A percentile compares a stretch with the other conserved stretches of the same genome.
These are phyloP conservation scores for Ochetophila trinervis DNA, from an alignment of 306 rosid species.

Conservation along the genomic window DNA sequence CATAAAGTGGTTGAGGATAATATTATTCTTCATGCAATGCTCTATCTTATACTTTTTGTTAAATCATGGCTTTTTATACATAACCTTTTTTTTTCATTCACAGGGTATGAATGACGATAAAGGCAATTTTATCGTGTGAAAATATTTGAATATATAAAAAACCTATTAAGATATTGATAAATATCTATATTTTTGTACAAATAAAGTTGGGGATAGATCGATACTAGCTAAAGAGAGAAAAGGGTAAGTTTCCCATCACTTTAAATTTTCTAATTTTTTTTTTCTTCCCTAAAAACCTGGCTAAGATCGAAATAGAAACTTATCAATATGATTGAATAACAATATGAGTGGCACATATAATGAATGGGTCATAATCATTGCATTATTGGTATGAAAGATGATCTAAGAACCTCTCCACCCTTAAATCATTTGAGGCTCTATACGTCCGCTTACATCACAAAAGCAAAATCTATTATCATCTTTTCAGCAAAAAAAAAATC, in stretches of 20 bases:
- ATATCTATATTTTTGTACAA: no score
- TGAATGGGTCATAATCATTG: conserved; percentile 8
- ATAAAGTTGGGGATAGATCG: no score
- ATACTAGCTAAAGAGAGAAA: background rate
- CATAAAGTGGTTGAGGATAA: no score
- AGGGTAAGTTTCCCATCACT: conserved; percentile 7
- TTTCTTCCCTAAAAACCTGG: background rate
- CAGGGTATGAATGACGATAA: background rate
- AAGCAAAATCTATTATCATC: background rate
- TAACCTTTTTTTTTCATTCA: background rate
- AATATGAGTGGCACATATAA: conserved; percentile 11
- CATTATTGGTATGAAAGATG: conserved; percentile 21
- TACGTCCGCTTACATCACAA: background rate
- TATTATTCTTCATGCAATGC: no score
- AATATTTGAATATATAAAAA: no score
- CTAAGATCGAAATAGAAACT: background rate
- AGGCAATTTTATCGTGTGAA: background rate
- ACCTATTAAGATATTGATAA: no score
- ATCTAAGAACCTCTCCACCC: background rate
- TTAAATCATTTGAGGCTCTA: conserved; percentile 1
- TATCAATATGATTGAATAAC: conserved; percentile 16
- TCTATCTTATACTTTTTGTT: background rate
- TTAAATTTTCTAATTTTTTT: background rate
- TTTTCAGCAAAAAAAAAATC: no score
- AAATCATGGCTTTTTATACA: background rate